Conservation (phyloP, 2,329 filamentous ascomycete species). For the Dactylellina sp. region DNA sequence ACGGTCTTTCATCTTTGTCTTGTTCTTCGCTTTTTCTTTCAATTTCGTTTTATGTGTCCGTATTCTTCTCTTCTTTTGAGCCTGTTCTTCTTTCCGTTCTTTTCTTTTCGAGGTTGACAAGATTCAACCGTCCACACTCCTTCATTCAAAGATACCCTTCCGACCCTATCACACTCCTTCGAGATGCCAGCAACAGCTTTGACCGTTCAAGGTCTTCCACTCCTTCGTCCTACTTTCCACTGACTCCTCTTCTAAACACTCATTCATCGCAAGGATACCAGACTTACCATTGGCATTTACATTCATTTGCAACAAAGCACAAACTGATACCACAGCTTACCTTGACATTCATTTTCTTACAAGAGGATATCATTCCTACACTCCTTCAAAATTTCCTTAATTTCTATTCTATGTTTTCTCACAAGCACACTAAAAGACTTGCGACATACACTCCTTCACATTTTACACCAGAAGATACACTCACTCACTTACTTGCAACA, state of each 20-base stretch:
- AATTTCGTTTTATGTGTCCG: constrained; percentile 1
- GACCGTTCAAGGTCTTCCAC: constrained; percentile 23
- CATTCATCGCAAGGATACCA: constrained; percentile 16
- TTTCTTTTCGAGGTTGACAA: constrained; percentile 35
- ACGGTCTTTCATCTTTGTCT: constrained; percentile 22
- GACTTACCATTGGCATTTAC: constrained; percentile 1
- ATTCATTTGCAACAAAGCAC: constrained; percentile 16
- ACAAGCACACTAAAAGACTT: background rate
- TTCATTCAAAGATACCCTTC: constrained; percentile 27
- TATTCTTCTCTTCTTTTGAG: constrained; percentile 15
- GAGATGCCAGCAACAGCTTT: constrained; percentile 5
- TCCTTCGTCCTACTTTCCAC: background rate
- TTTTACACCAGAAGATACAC: constrained; percentile 6
- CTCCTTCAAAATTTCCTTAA: constrained; percentile 42
- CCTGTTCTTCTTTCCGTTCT: constrained; percentile 12
- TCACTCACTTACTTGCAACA: constrained; percentile 4
- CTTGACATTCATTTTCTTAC: constrained; percentile 32
- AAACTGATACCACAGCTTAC: constrained; percentile 17
- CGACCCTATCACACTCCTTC: constrained; percentile 40
- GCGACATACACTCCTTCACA: constrained; percentile 22
- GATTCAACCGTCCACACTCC: constrained; percentile 43
- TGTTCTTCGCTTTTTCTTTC: constrained; percentile 11
- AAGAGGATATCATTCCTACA: constrained; percentile 28
- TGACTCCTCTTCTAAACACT: background rate
- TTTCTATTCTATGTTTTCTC: constrained; percentile 26